phyloP scores from a whole-genome alignment of 1,284 basidiomycete genomes.

The Trichosporon sp. region DNA sequence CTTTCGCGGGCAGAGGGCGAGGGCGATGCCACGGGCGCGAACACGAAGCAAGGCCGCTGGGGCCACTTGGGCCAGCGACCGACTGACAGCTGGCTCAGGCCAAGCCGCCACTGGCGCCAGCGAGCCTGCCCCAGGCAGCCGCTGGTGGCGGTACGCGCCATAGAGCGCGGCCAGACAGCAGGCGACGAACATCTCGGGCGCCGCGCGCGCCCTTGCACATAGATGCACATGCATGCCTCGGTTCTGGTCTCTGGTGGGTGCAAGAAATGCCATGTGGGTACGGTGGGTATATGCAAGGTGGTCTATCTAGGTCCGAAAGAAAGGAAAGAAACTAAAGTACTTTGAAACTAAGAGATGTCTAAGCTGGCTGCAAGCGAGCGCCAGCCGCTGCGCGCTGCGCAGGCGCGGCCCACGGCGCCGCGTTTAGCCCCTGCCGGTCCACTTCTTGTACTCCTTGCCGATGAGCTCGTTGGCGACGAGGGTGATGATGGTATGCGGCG shows the following conservation, averaged over 20 bases:
- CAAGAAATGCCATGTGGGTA: neutral
- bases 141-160: no score
- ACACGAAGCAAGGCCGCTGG: neutral
- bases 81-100: no score
- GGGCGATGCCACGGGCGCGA: no score
- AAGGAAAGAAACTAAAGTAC: neutral
- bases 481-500: constrained; percentile 82
- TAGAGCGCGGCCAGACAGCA: neutral
- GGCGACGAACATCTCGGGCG: neutral
- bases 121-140: no score
- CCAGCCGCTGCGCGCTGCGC: no score
- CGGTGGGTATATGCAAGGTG: neutral
- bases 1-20: neutral
- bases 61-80: no score
- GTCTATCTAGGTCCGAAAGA: constrained; percentile 3
- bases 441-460: constrained; percentile 60
- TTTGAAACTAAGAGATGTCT: no score
- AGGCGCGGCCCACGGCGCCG: no score
- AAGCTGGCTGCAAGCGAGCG: no score
- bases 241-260: neutral
- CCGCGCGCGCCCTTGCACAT: neutral
- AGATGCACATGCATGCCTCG: constrained; percentile 21
- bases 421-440: constrained; percentile 19
- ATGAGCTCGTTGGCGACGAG: constrained; percentile 82
- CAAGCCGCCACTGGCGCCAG: no score